These are phyloP conservation scores for Puccinia horiana DNA, from an alignment of 1,284 basidiomycete species.

Conservation along the genomic window DNA sequence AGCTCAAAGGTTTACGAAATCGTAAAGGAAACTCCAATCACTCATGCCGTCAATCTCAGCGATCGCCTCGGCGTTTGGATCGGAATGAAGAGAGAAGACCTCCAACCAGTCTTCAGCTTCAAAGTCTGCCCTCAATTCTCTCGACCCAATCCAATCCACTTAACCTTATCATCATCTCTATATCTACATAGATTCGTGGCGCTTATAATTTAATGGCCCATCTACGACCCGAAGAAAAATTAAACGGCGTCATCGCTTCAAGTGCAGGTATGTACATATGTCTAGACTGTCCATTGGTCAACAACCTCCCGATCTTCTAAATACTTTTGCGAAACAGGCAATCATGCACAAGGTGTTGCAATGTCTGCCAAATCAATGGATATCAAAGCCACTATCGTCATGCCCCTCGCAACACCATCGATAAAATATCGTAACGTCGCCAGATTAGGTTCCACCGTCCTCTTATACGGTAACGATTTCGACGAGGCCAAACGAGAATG, in stretches of 20 bases:
- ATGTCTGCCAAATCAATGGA: conserved; percentile 81
- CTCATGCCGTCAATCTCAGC: conserved; percentile 81
- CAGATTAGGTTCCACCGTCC: conserved; percentile 87
- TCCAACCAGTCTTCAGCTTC: conserved; percentile 98
- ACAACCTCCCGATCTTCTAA: too few relatives aligned
- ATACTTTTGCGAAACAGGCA: conserved; percentile 65
- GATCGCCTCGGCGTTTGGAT: conserved; percentile 85
- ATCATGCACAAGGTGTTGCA: conserved; percentile 98
- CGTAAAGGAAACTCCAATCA: conserved; percentile 86
- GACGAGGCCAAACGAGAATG: conserved; percentile 97
- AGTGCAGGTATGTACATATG: conserved; percentile 84
- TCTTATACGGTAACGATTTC: conserved; percentile 88
- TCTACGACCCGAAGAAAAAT: conserved; percentile 81
- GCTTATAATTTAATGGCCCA: conserved; percentile 99
- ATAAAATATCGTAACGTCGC: conserved; percentile 96
- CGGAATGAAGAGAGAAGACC: conserved; percentile 90
- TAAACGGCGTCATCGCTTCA: conserved; percentile 97
- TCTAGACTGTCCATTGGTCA: too few relatives aligned
- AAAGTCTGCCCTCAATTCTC: conserved; percentile 62
- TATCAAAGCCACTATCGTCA: conserved; percentile 95
- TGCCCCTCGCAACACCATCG: conserved; percentile 90
- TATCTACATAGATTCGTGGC: conserved; percentile 68
- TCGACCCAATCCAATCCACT: background rate
- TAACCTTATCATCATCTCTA: background rate
- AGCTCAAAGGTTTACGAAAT: conserved; percentile 93